These are phyloP conservation scores for Blastocystis sp. DNA, from an alignment of 352 stramenopile species.

Conservation along the genomic window DNA sequence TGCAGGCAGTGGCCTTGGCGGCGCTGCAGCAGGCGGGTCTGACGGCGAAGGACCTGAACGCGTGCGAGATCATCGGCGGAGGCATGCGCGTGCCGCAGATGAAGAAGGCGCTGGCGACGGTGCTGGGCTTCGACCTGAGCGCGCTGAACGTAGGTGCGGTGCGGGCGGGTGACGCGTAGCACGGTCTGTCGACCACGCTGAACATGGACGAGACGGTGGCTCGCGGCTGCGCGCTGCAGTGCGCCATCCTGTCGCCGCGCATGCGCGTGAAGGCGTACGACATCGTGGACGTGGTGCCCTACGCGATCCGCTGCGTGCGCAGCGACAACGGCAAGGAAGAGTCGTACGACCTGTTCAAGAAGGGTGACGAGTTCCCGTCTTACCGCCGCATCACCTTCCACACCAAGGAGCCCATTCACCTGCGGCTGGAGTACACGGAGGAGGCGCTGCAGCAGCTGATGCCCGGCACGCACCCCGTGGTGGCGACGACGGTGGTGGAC, in stretches of 20 bases:
- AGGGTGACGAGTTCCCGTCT: slow-evolving; percentile 92
- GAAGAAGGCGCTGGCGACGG: slow-evolving; percentile 85
- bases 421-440: slow-evolving; percentile 81
- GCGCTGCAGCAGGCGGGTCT: slow-evolving; percentile 81
- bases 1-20: slow-evolving; percentile 36
- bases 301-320: slow-evolving; percentile 81
- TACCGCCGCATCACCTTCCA: slow-evolving; percentile 92
- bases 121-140: slow-evolving; percentile 83
- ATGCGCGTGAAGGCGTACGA: slow-evolving; percentile 90
- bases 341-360: slow-evolving; percentile 88
- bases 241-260: slow-evolving; percentile 93
- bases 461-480: slow-evolving; percentile 25
- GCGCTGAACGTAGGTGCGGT: slow-evolving; percentile 85
- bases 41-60: slow-evolving; percentile 82
- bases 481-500: slow-evolving; percentile 10
- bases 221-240: slow-evolving; percentile 92
- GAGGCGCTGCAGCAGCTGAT: slow-evolving; percentile 41
- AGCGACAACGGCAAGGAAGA: slow-evolving; percentile 83
- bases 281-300: slow-evolving; percentile 79
- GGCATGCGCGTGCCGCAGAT: slow-evolving; percentile 90
- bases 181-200: slow-evolving; percentile 93
- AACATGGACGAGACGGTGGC: slow-evolving; percentile 97
- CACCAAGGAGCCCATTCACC: slow-evolving; percentile 85
- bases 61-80: slow-evolving; percentile 92
- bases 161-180: background rate